Conservation (phyloP, 352 stramenopile species). For the Phytophthora chlamydospora region DNA sequence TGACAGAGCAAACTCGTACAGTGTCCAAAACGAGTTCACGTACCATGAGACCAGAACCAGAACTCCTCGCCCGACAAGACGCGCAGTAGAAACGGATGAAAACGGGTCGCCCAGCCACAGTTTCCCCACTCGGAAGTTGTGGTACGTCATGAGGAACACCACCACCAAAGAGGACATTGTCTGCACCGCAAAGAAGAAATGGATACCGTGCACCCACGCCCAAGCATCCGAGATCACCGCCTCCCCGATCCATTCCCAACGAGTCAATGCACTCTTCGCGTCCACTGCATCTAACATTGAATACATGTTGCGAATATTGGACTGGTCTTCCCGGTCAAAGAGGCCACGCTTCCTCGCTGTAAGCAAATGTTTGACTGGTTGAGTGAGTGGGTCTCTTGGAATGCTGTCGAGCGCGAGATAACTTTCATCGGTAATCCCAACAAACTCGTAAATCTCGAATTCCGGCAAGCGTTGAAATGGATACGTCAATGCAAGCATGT, state of each 20-base stretch:
- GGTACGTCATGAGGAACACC: slow-evolving; percentile 23
- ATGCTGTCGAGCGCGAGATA: slow-evolving; percentile 17
- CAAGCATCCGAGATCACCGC: slow-evolving; percentile 25
- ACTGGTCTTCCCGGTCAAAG: slow-evolving; percentile 26
- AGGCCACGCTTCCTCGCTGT: slow-evolving; percentile 25
- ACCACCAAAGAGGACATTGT: slow-evolving; percentile 22
- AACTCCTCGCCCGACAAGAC: slow-evolving; percentile 7
- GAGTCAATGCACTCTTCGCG: background rate
- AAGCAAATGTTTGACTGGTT: slow-evolving; percentile 23
- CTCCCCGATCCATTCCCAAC: slow-evolving; percentile 10
- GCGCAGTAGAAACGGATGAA: slow-evolving; percentile 22
- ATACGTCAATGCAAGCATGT: slow-evolving; percentile 21
- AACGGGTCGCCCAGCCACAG: slow-evolving; percentile 41
- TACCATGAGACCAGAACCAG: slow-evolving; percentile 26
- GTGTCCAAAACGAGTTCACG: slow-evolving; percentile 26
- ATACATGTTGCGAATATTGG: slow-evolving; percentile 26
- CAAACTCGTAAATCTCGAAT: slow-evolving; percentile 25
- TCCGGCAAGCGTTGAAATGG: slow-evolving; percentile 26
- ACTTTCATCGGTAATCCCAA: slow-evolving; percentile 5
- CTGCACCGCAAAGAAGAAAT: slow-evolving; percentile 26
- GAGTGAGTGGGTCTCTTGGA: background rate
- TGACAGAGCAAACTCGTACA: slow-evolving; percentile 26
- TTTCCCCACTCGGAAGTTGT: slow-evolving; percentile 21
- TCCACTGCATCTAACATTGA: background rate
- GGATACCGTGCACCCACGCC: slow-evolving; percentile 35